phyloP scores from a whole-genome alignment of 1,284 basidiomycete species.

The Hypsizygus ulmarius region DNA sequence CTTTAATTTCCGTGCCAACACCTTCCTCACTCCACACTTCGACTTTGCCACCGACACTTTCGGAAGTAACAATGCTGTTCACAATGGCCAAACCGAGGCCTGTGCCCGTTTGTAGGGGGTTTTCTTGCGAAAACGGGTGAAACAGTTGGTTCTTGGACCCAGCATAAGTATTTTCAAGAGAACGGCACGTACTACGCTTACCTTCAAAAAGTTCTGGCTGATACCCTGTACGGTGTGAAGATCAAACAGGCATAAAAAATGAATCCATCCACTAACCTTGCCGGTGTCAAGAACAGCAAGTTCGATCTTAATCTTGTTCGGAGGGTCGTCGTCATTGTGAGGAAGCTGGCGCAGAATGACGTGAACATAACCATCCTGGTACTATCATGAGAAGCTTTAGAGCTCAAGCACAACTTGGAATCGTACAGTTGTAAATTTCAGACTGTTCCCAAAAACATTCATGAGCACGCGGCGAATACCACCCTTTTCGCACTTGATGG shows the following conservation, averaged over 20 bases:
- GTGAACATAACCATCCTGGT: slow-evolving; percentile 84
- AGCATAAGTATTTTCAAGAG: slow-evolving; percentile 11
- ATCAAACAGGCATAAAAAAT: neutral
- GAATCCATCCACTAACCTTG: slow-evolving; percentile 50
- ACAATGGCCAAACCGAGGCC: slow-evolving; percentile 97
- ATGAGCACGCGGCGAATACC: slow-evolving; percentile 91
- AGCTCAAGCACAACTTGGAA: neutral
- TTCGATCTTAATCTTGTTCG: slow-evolving; percentile 73
- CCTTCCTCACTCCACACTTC: slow-evolving; percentile 88
- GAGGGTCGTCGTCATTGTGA: slow-evolving; percentile 45
- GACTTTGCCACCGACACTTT: slow-evolving; percentile 84
- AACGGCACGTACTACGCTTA: slow-evolving; percentile 23
- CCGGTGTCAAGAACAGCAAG: slow-evolving; percentile 89
- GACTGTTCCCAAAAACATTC: slow-evolving; percentile 94
- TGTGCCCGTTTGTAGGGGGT: slow-evolving; percentile 88
- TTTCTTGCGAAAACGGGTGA: slow-evolving; percentile 95
- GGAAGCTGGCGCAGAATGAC: slow-evolving; percentile 79
- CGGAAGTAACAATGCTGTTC: slow-evolving; percentile 86
- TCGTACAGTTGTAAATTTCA: slow-evolving; percentile 84
- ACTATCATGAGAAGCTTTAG: slow-evolving; percentile 7
- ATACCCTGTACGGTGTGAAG: slow-evolving; percentile 58
- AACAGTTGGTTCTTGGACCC: slow-evolving; percentile 82
- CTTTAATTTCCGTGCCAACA: slow-evolving; percentile 90
- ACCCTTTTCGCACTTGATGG: slow-evolving; percentile 86
- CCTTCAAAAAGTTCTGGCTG: slow-evolving; percentile 84